phyloP scores from a whole-genome alignment of 2,329 filamentous ascomycete genomes.

The Periconia digitata region DNA sequence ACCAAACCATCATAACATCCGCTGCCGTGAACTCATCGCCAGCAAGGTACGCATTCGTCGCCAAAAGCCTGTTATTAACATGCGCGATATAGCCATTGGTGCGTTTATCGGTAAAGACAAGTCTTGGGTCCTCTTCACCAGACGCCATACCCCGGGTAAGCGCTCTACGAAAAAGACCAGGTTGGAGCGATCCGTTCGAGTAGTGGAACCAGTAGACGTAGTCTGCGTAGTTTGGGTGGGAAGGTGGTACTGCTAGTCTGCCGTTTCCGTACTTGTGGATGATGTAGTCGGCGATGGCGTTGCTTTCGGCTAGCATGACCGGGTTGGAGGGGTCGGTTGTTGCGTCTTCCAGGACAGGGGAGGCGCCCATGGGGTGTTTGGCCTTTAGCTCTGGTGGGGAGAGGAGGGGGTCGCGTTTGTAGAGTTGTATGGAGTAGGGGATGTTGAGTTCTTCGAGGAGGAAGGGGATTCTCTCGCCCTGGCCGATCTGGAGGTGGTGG shows the following conservation, averaged over 20 bases:
- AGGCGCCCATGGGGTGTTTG: constrained; percentile 52
- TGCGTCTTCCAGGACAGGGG: constrained; percentile 63
- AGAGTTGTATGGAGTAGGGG: constrained; percentile 53
- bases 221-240: constrained; percentile 56
- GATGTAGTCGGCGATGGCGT: constrained; percentile 65
- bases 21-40: constrained; percentile 65
- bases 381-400: constrained; percentile 33
- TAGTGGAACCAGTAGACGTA: constrained; percentile 69
- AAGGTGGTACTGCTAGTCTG: constrained; percentile 49
- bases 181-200: constrained; percentile 46
- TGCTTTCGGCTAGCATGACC: constrained; percentile 60
- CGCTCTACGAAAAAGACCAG: constrained; percentile 36
- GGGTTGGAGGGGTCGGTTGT: constrained; percentile 42
- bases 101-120: constrained; percentile 35
- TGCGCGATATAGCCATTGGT: constrained; percentile 45
- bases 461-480: constrained; percentile 66
- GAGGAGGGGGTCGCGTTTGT: constrained; percentile 51
- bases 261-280: constrained; percentile 53
- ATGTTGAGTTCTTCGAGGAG: constrained; percentile 66
- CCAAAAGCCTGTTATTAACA: constrained; percentile 53
- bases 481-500: constrained; percentile 50
- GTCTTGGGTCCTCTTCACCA: constrained; percentile 37
- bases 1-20: constrained; percentile 65
- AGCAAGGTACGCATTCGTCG: constrained; percentile 56
- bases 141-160: constrained; percentile 28